Conservation (phyloP, 164 flowering plant genomes). For the Magnolia kwangsiensis region DNA sequence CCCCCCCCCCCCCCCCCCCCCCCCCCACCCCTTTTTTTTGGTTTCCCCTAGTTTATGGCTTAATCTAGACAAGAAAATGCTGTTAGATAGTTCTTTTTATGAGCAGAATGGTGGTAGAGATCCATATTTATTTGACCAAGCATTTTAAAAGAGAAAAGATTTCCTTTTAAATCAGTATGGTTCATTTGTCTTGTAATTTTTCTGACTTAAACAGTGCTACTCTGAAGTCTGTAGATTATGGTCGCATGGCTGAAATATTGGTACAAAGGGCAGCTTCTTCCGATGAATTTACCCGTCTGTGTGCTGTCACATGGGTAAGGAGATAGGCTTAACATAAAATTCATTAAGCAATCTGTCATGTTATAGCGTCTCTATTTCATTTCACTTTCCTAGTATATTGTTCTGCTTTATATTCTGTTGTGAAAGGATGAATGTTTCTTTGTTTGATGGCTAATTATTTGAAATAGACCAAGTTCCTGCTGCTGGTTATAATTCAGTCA, state of each 20-base stretch:
- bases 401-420: constrained; percentile 1
- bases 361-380: background rate
- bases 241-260: constrained; percentile 99
- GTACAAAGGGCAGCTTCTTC: constrained; percentile 88
- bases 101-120: background rate
- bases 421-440: background rate
- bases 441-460: background rate
- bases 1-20: too few relatives aligned
- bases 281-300: constrained; percentile 90
- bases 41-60: too few relatives aligned
- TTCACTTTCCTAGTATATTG: background rate
- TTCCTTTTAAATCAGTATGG: background rate
- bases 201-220: constrained; percentile 61
- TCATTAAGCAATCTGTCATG: background rate
- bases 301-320: constrained; percentile 94
- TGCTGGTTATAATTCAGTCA: background rate
- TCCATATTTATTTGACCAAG: background rate
- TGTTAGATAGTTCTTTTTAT: background rate
- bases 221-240: constrained; percentile 99
- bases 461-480: background rate
- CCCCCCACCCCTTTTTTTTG: too few relatives aligned
- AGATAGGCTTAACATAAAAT: background rate
- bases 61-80: background rate
- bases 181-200: constrained; percentile 15
- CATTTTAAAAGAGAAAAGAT: background rate